Conservation (phyloP, 1,284 basidiomycete genomes). For the Thelephora terrestris region DNA sequence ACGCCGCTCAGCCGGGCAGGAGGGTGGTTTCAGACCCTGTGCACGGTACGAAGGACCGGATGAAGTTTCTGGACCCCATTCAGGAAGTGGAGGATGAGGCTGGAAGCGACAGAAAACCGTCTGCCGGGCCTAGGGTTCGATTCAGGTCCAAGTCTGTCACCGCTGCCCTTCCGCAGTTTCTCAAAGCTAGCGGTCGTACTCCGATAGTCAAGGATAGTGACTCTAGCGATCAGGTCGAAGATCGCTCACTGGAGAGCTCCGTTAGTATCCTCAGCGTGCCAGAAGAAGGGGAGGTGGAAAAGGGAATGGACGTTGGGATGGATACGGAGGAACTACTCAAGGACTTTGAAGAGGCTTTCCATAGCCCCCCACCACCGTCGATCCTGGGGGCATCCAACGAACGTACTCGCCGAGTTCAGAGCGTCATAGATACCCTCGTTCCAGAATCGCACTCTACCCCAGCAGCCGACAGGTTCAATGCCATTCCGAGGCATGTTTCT, state of each 20-base stretch:
- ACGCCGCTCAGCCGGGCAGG: not conserved
- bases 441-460: too few species aligned
- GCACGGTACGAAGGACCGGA: not conserved
- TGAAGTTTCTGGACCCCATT: not conserved
- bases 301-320: not conserved
- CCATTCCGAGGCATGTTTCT: too few species aligned
- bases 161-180: not conserved
- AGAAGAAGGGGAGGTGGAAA: too few species aligned
- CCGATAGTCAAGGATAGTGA: too few species aligned
- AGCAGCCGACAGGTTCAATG: too few species aligned
- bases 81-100: too few species aligned
- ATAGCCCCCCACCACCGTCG: not conserved
- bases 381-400: not conserved
- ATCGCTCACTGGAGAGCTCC: too few species aligned
- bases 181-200: not conserved
- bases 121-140: not conserved
- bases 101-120: too few species aligned
- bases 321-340: not conserved
- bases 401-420: too few species aligned
- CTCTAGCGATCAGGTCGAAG: too few species aligned
- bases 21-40: not conserved
- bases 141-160: not conserved
- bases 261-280: too few species aligned
- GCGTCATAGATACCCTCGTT: too few species aligned
- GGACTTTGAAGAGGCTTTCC: not conserved